Percentiles rank a stretch among this genome's conserved stretches.
These are phyloP conservation scores for Apiospora malaysiana DNA, from an alignment of 2,329 filamentous ascomycete species.

Conservation along the genomic window DNA sequence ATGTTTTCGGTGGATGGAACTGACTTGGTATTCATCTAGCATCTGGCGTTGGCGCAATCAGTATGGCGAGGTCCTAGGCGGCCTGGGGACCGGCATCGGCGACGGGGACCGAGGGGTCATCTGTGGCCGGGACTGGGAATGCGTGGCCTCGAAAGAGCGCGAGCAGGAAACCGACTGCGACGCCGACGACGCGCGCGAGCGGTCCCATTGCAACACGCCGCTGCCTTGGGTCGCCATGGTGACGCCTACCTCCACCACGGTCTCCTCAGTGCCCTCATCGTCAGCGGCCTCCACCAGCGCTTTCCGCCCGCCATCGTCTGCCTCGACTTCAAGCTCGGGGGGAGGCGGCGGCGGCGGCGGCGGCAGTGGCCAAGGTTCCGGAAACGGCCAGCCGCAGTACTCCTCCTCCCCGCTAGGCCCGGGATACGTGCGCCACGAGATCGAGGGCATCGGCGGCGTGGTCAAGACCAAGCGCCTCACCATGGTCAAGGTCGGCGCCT, in stretches of 20 bases:
- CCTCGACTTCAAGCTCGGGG: slow-evolving; percentile 24
- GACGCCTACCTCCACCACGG: slow-evolving; percentile 17
- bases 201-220: slow-evolving; percentile 28
- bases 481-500: slow-evolving; percentile 80
- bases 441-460: slow-evolving; percentile 87
- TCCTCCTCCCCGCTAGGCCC: slow-evolving; percentile 60
- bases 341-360: slow-evolving; percentile 9
- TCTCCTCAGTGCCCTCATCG: slow-evolving; percentile 30
- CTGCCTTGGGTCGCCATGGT: slow-evolving; percentile 27
- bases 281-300: slow-evolving; percentile 27
- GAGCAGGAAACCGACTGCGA: slow-evolving; percentile 88
- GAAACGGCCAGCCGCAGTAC: slow-evolving; percentile 45
- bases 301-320: not conserved
- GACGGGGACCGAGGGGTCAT: slow-evolving; percentile 88
- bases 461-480: slow-evolving; percentile 89
- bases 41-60: slow-evolving; percentile 91
- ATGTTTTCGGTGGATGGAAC: slow-evolving; percentile 18
- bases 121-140: slow-evolving; percentile 79
- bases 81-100: slow-evolving; percentile 84
- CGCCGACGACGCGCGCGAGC: slow-evolving; percentile 71
- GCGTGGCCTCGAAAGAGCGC: slow-evolving; percentile 76
- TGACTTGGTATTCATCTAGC: slow-evolving; percentile 39
- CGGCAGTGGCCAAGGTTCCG: not conserved
- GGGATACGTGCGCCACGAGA: slow-evolving; percentile 85
- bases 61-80: slow-evolving; percentile 80